These are phyloP conservation scores for Pezicula radicicola DNA, from an alignment of 2,329 filamentous ascomycete species.

Conservation along the genomic window DNA sequence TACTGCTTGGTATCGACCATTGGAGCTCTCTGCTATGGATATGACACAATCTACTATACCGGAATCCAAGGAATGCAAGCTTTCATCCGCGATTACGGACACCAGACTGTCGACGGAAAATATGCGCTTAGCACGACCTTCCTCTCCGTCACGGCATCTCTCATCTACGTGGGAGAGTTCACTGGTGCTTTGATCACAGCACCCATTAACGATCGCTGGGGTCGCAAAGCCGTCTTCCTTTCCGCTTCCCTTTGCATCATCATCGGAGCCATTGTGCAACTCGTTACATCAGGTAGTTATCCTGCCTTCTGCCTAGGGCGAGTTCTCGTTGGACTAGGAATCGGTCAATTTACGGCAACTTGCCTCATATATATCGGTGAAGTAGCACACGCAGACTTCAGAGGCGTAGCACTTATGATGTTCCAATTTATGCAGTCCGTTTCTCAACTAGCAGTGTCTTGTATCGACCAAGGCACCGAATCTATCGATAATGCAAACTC, in stretches of 20 bases:
- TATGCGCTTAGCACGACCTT: conserved; percentile 12
- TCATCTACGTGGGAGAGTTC: conserved; percentile 38
- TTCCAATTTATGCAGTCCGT: conserved; percentile 36
- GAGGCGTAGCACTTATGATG: conserved; percentile 34
- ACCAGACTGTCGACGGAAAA: conserved; percentile 13
- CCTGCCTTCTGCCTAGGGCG: conserved; percentile 21
- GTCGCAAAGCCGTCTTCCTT: conserved; percentile 31
- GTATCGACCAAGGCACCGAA: conserved; percentile 28
- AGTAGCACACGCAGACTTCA: conserved; percentile 29
- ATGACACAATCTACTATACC: conserved; percentile 21
- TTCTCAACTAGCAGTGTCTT: conserved; percentile 34
- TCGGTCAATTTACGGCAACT: conserved; percentile 36
- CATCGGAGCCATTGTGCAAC: conserved; percentile 17
- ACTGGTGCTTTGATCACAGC: conserved; percentile 32
- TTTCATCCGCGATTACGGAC: conserved; percentile 25
- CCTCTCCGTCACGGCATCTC: conserved; percentile 33
- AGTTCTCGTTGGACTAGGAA: conserved; percentile 23
- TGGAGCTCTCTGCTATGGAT: conserved; percentile 21
- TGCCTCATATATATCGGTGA: conserved; percentile 35
- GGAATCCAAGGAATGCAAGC: conserved; percentile 25
- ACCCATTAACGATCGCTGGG: conserved; percentile 33
- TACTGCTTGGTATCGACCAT: conserved; percentile 23
- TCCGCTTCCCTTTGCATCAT: conserved; percentile 26
- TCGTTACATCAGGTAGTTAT: conserved; percentile 9
- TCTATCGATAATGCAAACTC: conserved; percentile 21